Evolutionary conservation across 495 filamentous ascomycete species (phyloP), one percentile per base, ranked within the genome.

Genomic region (Tirmania nivea): DNA sequence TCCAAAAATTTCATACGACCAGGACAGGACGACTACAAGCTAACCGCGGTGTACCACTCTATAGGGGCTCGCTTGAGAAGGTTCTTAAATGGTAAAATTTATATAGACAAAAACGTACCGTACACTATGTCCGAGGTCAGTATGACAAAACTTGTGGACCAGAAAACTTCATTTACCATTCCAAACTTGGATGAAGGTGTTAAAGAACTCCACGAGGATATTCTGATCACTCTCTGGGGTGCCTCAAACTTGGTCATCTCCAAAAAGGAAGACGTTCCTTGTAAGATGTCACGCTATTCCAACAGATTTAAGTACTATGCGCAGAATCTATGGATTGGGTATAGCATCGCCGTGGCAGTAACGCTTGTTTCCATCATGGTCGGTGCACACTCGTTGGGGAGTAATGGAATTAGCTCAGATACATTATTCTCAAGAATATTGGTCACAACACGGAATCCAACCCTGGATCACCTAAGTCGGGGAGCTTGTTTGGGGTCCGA

Each of bases 401-500:
- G 58, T 36, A 70, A 70, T 37, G 68, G 68, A 4, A 63, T 69
- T 17, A 59, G 60, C 0, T 68, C 63, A 14, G 68, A 70, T 35
- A 69, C 61, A 3, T 60, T 59, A 6, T 70, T 70, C 55, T 68
- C 66, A 0, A 69, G 67, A 39, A 69, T 70, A 52, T 54, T 70
- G 35, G 68, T 69, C 48, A 70, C 68, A 1, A 70, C 68, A 7
- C 57, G 68, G 34, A 70, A 70, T 48, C 59, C 55, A 9, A 69
- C 65, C 1, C 55, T 70, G 0, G 68, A 70, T 50, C 51, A 55
- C 14, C 35, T 70, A 8, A 60, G 64, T 10, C 45, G 56, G 16
- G 68, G 68, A 10, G 68, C 66, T 10, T 69, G 67, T 53, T 52
- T 70, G 7, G 68, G 68, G 1, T 66, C 66, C 12, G 66, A 70